phyloP scores from a whole-genome alignment of 169 alveolate species.

The Neospora caninum region DNA sequence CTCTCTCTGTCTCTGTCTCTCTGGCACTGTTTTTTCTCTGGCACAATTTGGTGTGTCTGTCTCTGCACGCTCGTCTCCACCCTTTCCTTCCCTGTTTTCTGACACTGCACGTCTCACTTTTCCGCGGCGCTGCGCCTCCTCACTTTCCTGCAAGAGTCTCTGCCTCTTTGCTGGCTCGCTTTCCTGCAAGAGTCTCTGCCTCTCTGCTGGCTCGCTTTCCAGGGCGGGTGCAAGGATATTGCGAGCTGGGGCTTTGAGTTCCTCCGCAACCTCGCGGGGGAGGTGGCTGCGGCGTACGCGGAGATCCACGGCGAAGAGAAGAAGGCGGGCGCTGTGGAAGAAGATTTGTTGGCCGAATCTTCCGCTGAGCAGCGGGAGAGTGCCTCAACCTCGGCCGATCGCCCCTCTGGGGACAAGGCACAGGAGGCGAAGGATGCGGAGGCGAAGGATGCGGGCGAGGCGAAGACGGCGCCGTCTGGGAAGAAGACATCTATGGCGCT shows the following conservation, averaged over 20 bases:
- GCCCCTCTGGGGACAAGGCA: neutral
- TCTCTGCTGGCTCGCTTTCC: neutral
- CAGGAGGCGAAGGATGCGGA: neutral
- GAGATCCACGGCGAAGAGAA: conserved; percentile 63
- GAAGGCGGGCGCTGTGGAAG: conserved; percentile 38
- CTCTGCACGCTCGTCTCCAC: too few species aligned
- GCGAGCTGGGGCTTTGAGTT: conserved; percentile 62
- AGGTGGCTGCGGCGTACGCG: conserved; percentile 63
- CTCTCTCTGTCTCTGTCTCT: neutral
- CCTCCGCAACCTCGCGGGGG: conserved; percentile 60
- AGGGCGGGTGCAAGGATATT: conserved; percentile 63
- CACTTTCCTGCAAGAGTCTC: neutral
- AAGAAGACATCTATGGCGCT: neutral
- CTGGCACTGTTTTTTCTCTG: too few species aligned
- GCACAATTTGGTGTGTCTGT: too few species aligned
- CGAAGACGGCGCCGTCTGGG: neutral
- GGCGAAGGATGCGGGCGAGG: neutral
- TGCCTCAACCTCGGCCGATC: neutral
- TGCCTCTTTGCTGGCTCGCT: neutral
- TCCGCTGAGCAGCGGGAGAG: neutral
- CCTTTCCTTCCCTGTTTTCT: too few species aligned
- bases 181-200: neutral
- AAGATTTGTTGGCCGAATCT: neutral
- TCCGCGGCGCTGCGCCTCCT: too few species aligned
- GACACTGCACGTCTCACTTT: neutral